phyloP scores from a whole-genome alignment of 1,284 basidiomycete genomes.

The Amylostereum areolatum region DNA sequence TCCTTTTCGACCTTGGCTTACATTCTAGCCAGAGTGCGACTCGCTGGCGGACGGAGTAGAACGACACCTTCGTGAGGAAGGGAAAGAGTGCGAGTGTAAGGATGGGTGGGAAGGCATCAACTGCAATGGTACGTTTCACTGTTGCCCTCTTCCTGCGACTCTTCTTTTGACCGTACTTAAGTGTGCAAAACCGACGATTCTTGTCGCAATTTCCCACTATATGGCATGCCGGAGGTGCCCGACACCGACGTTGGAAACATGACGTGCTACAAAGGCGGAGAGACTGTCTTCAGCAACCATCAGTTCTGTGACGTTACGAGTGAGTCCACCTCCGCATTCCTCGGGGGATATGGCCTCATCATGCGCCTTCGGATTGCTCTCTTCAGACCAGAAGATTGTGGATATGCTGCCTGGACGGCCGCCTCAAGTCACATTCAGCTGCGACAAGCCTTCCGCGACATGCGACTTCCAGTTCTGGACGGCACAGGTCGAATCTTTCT shows the following conservation, averaged over 20 bases:
- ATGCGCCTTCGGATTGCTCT: background rate
- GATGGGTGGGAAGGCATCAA: slow-evolving; percentile 95
- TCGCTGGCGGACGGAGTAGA: slow-evolving; percentile 86
- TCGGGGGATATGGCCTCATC: slow-evolving; percentile 4
- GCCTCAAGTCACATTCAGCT: slow-evolving; percentile 94
- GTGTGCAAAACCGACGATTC: slow-evolving; percentile 82
- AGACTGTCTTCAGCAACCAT: slow-evolving; percentile 88
- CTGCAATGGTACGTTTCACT: slow-evolving; percentile 72
- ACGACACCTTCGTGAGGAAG: slow-evolving; percentile 73
- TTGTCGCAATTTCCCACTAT: slow-evolving; percentile 72
- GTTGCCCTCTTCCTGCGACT: background rate
- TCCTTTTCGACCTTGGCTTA: background rate
- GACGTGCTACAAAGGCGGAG: slow-evolving; percentile 91
- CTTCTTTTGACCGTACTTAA: slow-evolving; percentile 26
- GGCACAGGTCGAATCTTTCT: slow-evolving; percentile 90
- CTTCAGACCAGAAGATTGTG: slow-evolving; percentile 78
- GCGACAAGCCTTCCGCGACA: slow-evolving; percentile 50
- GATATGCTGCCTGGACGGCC: slow-evolving; percentile 84
- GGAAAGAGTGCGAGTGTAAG: slow-evolving; percentile 80
- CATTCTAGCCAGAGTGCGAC: slow-evolving; percentile 64
- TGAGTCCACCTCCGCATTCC: slow-evolving; percentile 32
- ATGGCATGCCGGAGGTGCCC: slow-evolving; percentile 32
- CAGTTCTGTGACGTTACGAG: slow-evolving; percentile 99
- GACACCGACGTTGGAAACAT: slow-evolving; percentile 55
- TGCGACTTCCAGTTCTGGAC: slow-evolving; percentile 99